These are phyloP conservation scores for Serendipita vermifera DNA, from an alignment of 768 basidiomycete genomes.

Conservation along the genomic window DNA sequence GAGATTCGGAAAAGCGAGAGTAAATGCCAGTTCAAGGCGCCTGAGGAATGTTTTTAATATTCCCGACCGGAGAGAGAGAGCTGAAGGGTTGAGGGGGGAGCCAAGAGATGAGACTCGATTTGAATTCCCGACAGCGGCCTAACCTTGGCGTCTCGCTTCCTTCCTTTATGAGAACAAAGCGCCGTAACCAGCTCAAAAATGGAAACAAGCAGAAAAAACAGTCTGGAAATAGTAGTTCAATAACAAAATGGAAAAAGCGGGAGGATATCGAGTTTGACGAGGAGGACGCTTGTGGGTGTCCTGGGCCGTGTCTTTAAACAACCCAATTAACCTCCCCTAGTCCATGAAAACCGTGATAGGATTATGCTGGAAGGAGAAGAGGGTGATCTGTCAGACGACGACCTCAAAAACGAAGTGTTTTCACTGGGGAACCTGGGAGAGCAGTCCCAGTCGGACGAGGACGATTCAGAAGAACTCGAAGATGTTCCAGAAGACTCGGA, in stretches of 20 bases:
- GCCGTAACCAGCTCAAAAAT: constrained; percentile 6
- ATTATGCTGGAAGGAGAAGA: constrained; percentile 60
- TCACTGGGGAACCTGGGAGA: constrained; percentile 46
- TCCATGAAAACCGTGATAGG: constrained; percentile 60
- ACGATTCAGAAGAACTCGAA: constrained; percentile 25
- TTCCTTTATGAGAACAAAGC: constrained; percentile 3
- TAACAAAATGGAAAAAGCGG: constrained; percentile 54
- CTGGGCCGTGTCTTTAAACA: neutral
- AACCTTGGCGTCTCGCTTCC: too few relatives aligned
- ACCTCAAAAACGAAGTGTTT: constrained; percentile 74
- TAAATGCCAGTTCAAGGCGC: constrained; percentile 10
- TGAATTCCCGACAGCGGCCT: too few relatives aligned
- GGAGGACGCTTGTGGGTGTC: constrained; percentile 59
- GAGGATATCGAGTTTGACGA: constrained; percentile 64
- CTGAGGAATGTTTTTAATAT: too few relatives aligned
- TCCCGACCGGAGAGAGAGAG: too few relatives aligned
- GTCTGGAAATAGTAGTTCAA: neutral
- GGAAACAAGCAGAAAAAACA: neutral
- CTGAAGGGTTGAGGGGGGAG: too few relatives aligned
- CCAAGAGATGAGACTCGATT: neutral
- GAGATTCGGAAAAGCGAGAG: neutral
- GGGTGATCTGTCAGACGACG: constrained; percentile 37
- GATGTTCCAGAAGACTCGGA: constrained; percentile 20
- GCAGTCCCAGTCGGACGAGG: constrained; percentile 35
- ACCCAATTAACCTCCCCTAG: constrained; percentile 26